Evolutionary conservation across 768 basidiomycete species (phyloP), one percentile per base, ranked within the genome.

Genomic region (Rhizopogon salebrosus): DNA sequence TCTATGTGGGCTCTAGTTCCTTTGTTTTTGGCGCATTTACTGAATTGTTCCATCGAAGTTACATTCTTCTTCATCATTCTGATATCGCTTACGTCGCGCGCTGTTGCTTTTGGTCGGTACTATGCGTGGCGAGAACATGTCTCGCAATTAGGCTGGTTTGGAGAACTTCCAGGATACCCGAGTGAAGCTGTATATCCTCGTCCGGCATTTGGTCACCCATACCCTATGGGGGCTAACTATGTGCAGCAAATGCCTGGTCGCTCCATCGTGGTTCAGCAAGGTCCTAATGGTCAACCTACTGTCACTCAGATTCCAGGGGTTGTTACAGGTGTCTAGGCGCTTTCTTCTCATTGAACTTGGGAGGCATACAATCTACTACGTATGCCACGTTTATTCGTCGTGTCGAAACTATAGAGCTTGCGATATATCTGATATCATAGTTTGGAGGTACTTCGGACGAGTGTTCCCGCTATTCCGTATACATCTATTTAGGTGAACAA

Each of bases 111-210:
- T 46, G 69, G 71, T 49, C 67, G 67, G 64, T 70, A 54, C n/a
- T 68, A 64, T 31, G 71, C 67, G 11, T 73, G 70, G 71, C 52
- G 55, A 23, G 60, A 64, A 54, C 61, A 68, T 53, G 69, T 75
- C 55, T 59, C 67, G 73, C 85, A 89, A 58, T 75, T 91, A 9
- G 84, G 84, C 1, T 90, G 89, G 89, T 90, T 85, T 60, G 81
- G 81, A 42, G 83, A 90, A 72, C 72, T 72, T 58, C 85, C 86
- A 22, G 84, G 84, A 36, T 85, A 81, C 62, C 67, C 67, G 41
- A 59, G 53, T 5, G 69, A 69, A 48, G 42, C 57, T 16, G 3
- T 61, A 22, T 55, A 59, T 40, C 62, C 56, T 38, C 66, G 66
- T 45, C 56, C 59, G 38, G 67, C 64, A 43, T 71, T 71, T 64